Evolutionary conservation across 768 basidiomycete genomes (phyloP).

Genomic region (Trametes meyenii): DNA sequence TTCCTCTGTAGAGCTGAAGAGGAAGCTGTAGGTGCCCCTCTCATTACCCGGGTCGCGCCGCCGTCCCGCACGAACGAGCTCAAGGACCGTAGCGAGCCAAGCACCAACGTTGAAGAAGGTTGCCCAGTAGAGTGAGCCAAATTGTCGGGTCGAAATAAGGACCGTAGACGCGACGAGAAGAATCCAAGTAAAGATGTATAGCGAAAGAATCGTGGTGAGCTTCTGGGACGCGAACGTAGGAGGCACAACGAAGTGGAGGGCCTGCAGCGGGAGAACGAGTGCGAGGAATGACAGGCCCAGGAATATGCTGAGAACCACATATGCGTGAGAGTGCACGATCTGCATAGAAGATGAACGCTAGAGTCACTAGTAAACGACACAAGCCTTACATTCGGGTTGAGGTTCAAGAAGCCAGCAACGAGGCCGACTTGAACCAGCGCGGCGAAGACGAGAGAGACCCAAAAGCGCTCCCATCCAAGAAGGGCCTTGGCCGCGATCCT

Average conservation of each 20-base stretch:
- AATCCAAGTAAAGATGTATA: conserved; percentile 61
- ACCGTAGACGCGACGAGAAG: conserved; percentile 55
- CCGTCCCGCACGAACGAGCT: conserved; percentile 40
- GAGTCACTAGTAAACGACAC: not conserved
- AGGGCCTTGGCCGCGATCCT: conserved; percentile 34
- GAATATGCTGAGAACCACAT: conserved; percentile 51
- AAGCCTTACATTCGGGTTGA: conserved; percentile 67
- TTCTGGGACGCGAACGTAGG: conserved; percentile 49
- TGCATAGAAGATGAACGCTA: conserved; percentile 33
- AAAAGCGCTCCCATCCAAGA: conserved; percentile 63
- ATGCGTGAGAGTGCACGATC: conserved; percentile 63
- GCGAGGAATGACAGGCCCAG: conserved; percentile 56
- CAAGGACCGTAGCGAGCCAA: conserved; percentile 43
- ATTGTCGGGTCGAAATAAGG: conserved; percentile 41
- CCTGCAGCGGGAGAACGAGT: conserved; percentile 43
- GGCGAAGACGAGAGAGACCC: conserved; percentile 54
- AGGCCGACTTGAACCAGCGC: conserved; percentile 51
- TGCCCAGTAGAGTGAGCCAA: conserved; percentile 61
- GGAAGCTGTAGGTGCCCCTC: conserved; percentile 9
- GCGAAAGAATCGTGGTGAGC: conserved; percentile 51
- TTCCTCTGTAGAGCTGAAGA: conserved; percentile 14
- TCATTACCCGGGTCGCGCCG: conserved; percentile 27
- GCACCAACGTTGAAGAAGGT: conserved; percentile 55
- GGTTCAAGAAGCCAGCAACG: conserved; percentile 48
- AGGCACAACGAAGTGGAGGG: conserved; percentile 35